Percentiles rank a stretch among this genome's conserved stretches.
phyloP scores from a whole-genome alignment of 208 protist species.

The Trypanosoma cruzi region DNA sequence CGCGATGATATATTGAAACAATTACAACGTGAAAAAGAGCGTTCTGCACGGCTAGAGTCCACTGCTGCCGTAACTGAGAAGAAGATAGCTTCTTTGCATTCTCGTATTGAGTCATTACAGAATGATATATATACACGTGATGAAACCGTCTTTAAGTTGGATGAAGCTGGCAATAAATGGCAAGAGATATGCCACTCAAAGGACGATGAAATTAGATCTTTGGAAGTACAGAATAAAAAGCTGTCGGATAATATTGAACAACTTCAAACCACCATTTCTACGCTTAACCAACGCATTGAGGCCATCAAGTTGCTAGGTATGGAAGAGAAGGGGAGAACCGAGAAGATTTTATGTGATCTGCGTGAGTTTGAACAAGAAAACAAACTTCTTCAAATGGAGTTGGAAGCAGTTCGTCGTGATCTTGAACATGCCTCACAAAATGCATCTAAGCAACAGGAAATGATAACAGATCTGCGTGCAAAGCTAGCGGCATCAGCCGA shows the following conservation, averaged over 20 bases:
- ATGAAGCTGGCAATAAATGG: slow-evolving; percentile 65
- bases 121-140: slow-evolving; percentile 66
- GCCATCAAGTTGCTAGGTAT: slow-evolving; percentile 69
- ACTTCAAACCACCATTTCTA: slow-evolving; percentile 65
- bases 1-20: slow-evolving; percentile 31
- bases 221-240: slow-evolving; percentile 50
- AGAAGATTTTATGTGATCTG: slow-evolving; percentile 65
- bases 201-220: slow-evolving; percentile 68
- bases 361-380: slow-evolving; percentile 53
- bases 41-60: slow-evolving; percentile 29
- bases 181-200: slow-evolving; percentile 67
- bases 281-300: slow-evolving; percentile 74
- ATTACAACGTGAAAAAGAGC: slow-evolving; percentile 42
- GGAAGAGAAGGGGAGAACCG: slow-evolving; percentile 57
- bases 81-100: slow-evolving; percentile 41
- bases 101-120: slow-evolving; percentile 52
- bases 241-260: slow-evolving; percentile 54
- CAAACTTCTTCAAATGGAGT: slow-evolving; percentile 44
- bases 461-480: slow-evolving; percentile 51
- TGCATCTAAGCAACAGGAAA: slow-evolving; percentile 43
- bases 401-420: slow-evolving; percentile 59
- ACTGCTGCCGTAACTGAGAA: slow-evolving; percentile 31
- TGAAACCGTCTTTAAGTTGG: slow-evolving; percentile 69
- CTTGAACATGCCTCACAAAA: slow-evolving; percentile 44
- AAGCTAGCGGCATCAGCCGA: slow-evolving; percentile 52